phyloP scores from a whole-genome alignment of 2,329 filamentous ascomycete genomes.

The Ophiostoma piceae region DNA sequence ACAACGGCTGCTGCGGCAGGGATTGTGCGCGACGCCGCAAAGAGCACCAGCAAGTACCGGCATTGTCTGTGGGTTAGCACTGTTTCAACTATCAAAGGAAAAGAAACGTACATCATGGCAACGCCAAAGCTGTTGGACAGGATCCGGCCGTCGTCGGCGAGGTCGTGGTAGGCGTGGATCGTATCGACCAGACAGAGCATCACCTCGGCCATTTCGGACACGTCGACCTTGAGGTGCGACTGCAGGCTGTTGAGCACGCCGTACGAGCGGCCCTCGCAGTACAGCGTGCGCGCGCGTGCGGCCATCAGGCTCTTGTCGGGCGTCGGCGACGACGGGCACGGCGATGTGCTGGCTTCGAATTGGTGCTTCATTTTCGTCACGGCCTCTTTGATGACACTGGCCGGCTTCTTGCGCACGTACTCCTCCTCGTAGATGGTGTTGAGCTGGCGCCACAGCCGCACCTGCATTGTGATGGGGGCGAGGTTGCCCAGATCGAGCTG shows the following conservation, averaged over 20 bases:
- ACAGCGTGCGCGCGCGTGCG: conserved; percentile 21
- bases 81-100: background rate
- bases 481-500: background rate
- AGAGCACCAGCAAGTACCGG: conserved; percentile 26
- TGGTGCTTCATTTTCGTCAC: conserved; percentile 18
- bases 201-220: conserved; percentile 16
- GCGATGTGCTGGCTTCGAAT: conserved; percentile 16
- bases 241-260: conserved; percentile 16
- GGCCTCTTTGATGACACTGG: background rate
- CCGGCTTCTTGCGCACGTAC: background rate
- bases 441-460: conserved; percentile 17
- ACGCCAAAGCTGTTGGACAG: conserved; percentile 25
- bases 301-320: conserved; percentile 15
- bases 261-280: conserved; percentile 25
- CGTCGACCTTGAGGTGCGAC: conserved; percentile 6
- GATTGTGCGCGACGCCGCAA: conserved; percentile 22
- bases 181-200: conserved; percentile 22
- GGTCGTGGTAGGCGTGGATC: conserved; percentile 25
- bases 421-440: conserved; percentile 23
- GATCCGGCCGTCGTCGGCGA: conserved; percentile 15
- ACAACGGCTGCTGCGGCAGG: conserved; percentile 14
- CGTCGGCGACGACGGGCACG: background rate
- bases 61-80: conserved; percentile 24
- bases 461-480: conserved; percentile 22
- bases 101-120: conserved; percentile 23